Percentiles rank a stretch among this genome's conserved stretches.
These are phyloP conservation scores for Ceratobasidium sp. DNA, from an alignment of 1,284 basidiomycete genomes.

Conservation along the genomic window DNA sequence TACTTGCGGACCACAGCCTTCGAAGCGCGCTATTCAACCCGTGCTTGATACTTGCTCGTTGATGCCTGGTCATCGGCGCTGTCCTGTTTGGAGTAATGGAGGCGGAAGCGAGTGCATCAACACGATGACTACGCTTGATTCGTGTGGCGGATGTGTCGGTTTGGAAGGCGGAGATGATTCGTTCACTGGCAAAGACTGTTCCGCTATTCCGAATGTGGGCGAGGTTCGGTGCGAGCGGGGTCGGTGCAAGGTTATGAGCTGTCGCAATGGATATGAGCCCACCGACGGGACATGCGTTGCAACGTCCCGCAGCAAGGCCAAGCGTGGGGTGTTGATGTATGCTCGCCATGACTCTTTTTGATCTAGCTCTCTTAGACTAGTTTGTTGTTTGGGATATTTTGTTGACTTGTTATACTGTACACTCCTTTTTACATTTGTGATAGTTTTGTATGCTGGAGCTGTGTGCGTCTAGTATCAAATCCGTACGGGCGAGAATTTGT, in stretches of 20 bases:
- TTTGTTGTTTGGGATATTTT: too few species aligned
- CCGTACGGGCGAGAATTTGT: too few species aligned
- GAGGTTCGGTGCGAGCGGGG: constrained; percentile 11
- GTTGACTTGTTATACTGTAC: too few species aligned
- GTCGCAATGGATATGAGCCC: not conserved
- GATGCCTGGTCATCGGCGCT: not conserved
- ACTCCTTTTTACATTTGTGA: too few species aligned
- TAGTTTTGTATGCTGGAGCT: too few species aligned
- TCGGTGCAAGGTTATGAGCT: constrained; percentile 15
- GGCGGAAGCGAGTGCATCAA: constrained; percentile 36
- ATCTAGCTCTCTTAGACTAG: not conserved
- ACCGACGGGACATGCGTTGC: not conserved
- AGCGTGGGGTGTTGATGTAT: too few species aligned
- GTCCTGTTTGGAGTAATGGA: not conserved
- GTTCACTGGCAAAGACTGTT: constrained; percentile 17
- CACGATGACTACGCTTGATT: constrained; percentile 9
- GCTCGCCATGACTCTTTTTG: not conserved
- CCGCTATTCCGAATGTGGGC: constrained; percentile 30
- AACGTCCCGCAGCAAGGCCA: not conserved
- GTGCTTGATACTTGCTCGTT: constrained; percentile 8
- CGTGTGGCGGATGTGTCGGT: constrained; percentile 35
- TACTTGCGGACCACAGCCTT: constrained; percentile 32
- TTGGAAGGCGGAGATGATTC: not conserved
- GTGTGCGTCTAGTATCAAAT: too few species aligned
- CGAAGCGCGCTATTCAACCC: constrained; percentile 25